Base-by-base conservation (phyloP, 257 asterid genomes). In the Knoxia roxburghii region DNA sequence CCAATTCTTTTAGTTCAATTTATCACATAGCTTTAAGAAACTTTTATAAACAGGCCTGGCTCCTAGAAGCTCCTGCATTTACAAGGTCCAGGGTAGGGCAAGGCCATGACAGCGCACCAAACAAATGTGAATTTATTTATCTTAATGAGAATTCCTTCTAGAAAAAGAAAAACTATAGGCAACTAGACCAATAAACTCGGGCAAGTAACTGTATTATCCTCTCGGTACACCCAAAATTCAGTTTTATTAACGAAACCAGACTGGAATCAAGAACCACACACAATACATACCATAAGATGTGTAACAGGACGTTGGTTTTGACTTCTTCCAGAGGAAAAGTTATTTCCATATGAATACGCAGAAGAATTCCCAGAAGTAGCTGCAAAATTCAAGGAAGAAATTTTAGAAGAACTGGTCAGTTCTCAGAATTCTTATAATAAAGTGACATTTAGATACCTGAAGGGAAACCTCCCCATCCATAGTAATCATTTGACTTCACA, bases 391-490 rank as follows among this genome's bases (percentile, higher is more conserved):
- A 18, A n/a, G 0, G 15, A 15, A 67, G 49, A 46, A 49, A 59
- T 24, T 23, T 21, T 1, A 64, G 9, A 39, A n/a, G 32, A 6
- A 20, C 2, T 1, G 60, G 35, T 20, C 5, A 14, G 7, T 1
- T n/a, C 9, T 35, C 32, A 49, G 45, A 30, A 17, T 48, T n/a
- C 40, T 53, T 21, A 18, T 1, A 55, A 15, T 39, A 48, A 27
- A 35, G 8, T n/a, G 60, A 54, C 8, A 37, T 41, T 21, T 3
- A 30, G 54, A 35, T 68, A 80, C 84, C 81, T 77, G 82, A 65
- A 40, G 76, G 71, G 30, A 77, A 24, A 54, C 75, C 70, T 68
- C 82, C 85, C 74, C 77, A 71, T 59, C 80, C 75, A 43, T 74
- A 80, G 72, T 62, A 68, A 61, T 71, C 82, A 64, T 21, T 68